Conservation (phyloP, 805 yeast species). For the Kockiozyma suomiensis region DNA sequence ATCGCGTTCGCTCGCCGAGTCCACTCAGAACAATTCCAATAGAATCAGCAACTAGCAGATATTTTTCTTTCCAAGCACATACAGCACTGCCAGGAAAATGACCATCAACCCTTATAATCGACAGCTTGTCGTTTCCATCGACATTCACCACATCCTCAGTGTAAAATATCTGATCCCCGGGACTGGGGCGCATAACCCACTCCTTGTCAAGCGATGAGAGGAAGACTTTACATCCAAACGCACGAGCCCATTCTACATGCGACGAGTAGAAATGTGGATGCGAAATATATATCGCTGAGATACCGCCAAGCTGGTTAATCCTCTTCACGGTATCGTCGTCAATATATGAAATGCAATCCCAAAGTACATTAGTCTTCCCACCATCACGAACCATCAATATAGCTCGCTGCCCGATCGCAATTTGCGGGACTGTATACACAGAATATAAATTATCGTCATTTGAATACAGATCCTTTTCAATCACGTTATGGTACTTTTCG, state of each 20-base stretch:
- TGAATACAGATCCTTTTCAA: slow-evolving; percentile 15
- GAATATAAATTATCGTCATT: slow-evolving; percentile 18
- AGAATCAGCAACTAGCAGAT: slow-evolving; percentile 33
- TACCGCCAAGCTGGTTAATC: slow-evolving; percentile 27
- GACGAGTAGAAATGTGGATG: slow-evolving; percentile 35
- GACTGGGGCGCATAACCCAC: slow-evolving; percentile 23
- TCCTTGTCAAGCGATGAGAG: slow-evolving; percentile 25
- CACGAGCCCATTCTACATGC: slow-evolving; percentile 35
- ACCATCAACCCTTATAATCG: slow-evolving; percentile 24
- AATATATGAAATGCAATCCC: slow-evolving; percentile 33
- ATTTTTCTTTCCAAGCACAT: slow-evolving; percentile 21
- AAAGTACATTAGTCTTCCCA: slow-evolving; percentile 24
- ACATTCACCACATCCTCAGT: background rate
- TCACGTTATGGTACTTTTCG: slow-evolving; percentile 18
- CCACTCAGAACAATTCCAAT: slow-evolving; percentile 29
- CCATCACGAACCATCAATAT: slow-evolving; percentile 31
- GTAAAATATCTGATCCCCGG: slow-evolving; percentile 17
- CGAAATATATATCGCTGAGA: slow-evolving; percentile 31
- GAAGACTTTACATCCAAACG: slow-evolving; percentile 29
- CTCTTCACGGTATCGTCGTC: slow-evolving; percentile 24
- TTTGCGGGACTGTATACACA: slow-evolving; percentile 26
- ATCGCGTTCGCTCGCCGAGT: slow-evolving; percentile 23
- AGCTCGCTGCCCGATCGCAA: slow-evolving; percentile 36
- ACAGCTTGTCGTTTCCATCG: background rate
- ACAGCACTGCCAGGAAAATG: slow-evolving; percentile 35